These are phyloP conservation scores for Rhazya stricta DNA, from an alignment of 257 asterid genomes.

Conservation along the genomic window DNA sequence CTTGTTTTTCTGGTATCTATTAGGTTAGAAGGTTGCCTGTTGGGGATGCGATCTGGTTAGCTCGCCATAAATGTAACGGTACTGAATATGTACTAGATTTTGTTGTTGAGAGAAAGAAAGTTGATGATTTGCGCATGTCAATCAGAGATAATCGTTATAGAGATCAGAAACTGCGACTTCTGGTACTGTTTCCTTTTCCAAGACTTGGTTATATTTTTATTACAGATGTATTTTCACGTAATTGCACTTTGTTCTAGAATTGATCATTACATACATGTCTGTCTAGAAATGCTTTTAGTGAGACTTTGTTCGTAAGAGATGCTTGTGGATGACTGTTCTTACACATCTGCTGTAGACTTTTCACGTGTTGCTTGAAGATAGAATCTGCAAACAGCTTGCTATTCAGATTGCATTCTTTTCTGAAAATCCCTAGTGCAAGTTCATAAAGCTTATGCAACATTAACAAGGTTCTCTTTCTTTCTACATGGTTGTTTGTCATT, in stretches of 20 bases:
- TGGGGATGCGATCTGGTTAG: slow-evolving; percentile 96
- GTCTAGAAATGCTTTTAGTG: not conserved
- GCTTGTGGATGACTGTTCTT: not conserved
- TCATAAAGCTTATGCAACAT: not conserved
- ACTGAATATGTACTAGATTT: slow-evolving; percentile 90
- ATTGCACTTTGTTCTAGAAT: not conserved
- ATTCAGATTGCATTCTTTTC: not conserved
- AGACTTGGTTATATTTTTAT: not conserved
- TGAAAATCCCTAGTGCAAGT: not conserved
- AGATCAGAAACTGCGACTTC: slow-evolving; percentile 89
- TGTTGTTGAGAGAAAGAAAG: slow-evolving; percentile 94
- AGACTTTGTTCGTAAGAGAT: not conserved
- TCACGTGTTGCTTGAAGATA: not conserved
- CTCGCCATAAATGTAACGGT: slow-evolving; percentile 58
- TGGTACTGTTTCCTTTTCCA: slow-evolving; percentile 45
- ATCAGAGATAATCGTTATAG: slow-evolving; percentile 87
- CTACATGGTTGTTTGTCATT: not conserved
- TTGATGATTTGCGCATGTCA: slow-evolving; percentile 85
- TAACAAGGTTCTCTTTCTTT: not conserved
- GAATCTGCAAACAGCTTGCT: not conserved
- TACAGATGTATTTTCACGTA: not conserved
- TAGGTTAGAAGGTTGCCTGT: slow-evolving; percentile 90
- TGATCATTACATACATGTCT: not conserved
- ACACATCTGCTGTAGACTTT: not conserved
- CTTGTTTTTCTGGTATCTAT: slow-evolving; percentile 3